Conservation (phyloP, 1,284 basidiomycete genomes). For the Ceratobasidium sp. region DNA sequence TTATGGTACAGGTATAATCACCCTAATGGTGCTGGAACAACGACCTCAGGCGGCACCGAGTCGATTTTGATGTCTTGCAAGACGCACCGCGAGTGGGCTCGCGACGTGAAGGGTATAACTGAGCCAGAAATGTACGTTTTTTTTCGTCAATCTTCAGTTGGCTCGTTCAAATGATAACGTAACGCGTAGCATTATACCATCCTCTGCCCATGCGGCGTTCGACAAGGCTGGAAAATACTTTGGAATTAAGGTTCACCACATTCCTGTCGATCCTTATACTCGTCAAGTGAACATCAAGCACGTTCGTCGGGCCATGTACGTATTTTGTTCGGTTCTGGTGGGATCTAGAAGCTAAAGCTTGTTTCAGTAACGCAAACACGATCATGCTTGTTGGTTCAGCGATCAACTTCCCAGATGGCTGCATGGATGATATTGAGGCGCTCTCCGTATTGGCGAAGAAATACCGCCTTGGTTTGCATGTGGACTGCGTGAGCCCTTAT, state of each 20-base stretch:
- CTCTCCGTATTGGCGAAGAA: slow-evolving; percentile 80
- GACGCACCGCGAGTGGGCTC: slow-evolving; percentile 94
- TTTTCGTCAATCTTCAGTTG: neutral
- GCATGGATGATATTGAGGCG: slow-evolving; percentile 87
- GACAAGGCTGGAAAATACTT: slow-evolving; percentile 93
- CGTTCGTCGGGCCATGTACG: slow-evolving; percentile 87
- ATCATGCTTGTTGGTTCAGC: slow-evolving; percentile 90
- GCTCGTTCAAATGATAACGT: slow-evolving; percentile 35
- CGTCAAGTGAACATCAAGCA: slow-evolving; percentile 82
- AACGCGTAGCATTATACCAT: slow-evolving; percentile 75
- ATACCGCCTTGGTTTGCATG: slow-evolving; percentile 88
- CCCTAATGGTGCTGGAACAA: slow-evolving; percentile 86
- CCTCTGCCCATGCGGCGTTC: slow-evolving; percentile 93
- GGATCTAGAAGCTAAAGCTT: slow-evolving; percentile 26
- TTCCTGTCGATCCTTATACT: slow-evolving; percentile 86
- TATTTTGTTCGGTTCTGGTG: slow-evolving; percentile 46
- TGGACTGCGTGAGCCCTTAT: slow-evolving; percentile 57
- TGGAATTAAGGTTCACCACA: slow-evolving; percentile 88
- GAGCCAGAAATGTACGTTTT: slow-evolving; percentile 87
- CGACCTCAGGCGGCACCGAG: slow-evolving; percentile 96
- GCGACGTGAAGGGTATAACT: slow-evolving; percentile 84
- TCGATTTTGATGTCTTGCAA: slow-evolving; percentile 95
- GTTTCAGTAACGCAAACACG: slow-evolving; percentile 76
- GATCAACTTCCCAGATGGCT: slow-evolving; percentile 92
- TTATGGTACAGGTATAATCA: slow-evolving; percentile 72